phyloP scores from a whole-genome alignment of 495 filamentous ascomycete genomes.

The Letharia lupina region DNA sequence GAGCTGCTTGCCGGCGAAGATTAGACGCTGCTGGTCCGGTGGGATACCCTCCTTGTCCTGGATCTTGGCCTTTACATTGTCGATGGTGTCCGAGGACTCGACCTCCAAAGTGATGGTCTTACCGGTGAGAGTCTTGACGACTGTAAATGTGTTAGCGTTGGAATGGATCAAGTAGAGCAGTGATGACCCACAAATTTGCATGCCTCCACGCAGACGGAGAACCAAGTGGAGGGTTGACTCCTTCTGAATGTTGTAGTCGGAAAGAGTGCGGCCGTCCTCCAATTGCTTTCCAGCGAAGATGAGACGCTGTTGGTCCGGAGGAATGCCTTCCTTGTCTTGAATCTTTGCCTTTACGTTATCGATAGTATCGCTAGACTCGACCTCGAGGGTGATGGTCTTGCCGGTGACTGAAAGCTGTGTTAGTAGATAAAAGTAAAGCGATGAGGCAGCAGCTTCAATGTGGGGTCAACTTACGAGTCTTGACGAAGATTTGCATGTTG shows the following conservation, averaged over 20 bases:
- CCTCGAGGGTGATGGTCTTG: conserved; percentile 99
- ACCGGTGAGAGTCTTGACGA: conserved; percentile 86
- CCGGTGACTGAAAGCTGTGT: conserved; percentile 58
- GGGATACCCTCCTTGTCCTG: conserved; percentile 75
- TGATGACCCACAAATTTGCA: conserved; percentile 82
- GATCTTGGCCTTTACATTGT: conserved; percentile 83
- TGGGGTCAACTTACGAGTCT: conserved; percentile 66
- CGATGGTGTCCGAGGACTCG: conserved; percentile 91
- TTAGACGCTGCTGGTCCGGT: conserved; percentile 67
- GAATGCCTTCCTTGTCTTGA: conserved; percentile 98
- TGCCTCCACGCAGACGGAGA: conserved; percentile 94
- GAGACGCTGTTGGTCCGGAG: conserved; percentile 94
- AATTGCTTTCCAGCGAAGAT: conserved; percentile 99
- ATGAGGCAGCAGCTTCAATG: conserved; percentile 15
- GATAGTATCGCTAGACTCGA: conserved; percentile 95
- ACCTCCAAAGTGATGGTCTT: conserved; percentile 99
- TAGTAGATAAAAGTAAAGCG: conserved; percentile 20
- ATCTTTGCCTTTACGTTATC: conserved; percentile 99
- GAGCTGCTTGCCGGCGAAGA: conserved; percentile 66
- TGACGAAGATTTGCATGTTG: conserved; percentile 94
- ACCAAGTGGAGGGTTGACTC: conserved; percentile 93
- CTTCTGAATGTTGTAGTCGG: conserved; percentile 99
- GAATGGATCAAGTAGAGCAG: conserved; percentile 2
- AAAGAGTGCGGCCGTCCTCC: conserved; percentile 91
- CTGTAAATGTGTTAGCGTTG: conserved; percentile 31